Percentiles rank a stretch among this genome's conserved stretches.
phyloP scores from a whole-genome alignment of 176 grass and related monocot genomes.

The Coix lacrymajobi region DNA sequence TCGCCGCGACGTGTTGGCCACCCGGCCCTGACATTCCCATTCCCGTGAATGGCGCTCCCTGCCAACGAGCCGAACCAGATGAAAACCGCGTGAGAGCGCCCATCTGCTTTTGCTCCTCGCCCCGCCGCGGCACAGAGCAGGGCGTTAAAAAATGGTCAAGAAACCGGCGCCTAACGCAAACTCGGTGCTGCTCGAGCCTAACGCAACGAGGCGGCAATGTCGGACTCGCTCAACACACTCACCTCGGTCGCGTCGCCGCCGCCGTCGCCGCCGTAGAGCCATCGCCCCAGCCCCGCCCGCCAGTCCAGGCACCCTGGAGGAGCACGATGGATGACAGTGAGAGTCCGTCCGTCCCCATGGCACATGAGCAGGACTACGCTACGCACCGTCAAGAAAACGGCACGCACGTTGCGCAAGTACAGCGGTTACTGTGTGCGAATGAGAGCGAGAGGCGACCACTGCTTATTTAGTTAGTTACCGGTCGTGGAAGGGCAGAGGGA shows the following conservation, averaged over 20 bases:
- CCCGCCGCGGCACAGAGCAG: neutral
- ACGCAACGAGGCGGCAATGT: neutral
- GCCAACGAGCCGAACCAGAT: conserved; percentile 9
- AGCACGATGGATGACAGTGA: neutral
- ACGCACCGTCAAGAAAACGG: neutral
- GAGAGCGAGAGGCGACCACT: neutral
- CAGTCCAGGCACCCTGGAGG: conserved; percentile 68
- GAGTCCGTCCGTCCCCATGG: neutral
- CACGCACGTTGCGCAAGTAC: neutral
- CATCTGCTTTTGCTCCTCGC: neutral
- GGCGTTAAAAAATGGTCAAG: neutral
- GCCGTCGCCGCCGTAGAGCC: conserved; percentile 37
- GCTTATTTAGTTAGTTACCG: conserved; percentile 8
- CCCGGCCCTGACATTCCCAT: conserved; percentile 24
- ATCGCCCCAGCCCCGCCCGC: conserved; percentile 47
- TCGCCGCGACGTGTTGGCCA: conserved; percentile 29
- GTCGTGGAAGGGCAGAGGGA: conserved; percentile 61
- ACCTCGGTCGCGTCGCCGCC: conserved; percentile 64
- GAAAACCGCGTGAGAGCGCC: conserved; percentile 29
- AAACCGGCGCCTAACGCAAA: neutral
- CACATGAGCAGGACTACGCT: neutral
- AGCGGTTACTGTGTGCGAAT: neutral
- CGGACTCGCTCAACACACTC: conserved; percentile 21
- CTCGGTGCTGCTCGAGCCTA: neutral
- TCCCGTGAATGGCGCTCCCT: conserved; percentile 37